Percentiles rank a stretch among this genome's conserved stretches.
Conservation (phyloP, 129 eudicot genomes). For the Solidago caesia region DNA sequence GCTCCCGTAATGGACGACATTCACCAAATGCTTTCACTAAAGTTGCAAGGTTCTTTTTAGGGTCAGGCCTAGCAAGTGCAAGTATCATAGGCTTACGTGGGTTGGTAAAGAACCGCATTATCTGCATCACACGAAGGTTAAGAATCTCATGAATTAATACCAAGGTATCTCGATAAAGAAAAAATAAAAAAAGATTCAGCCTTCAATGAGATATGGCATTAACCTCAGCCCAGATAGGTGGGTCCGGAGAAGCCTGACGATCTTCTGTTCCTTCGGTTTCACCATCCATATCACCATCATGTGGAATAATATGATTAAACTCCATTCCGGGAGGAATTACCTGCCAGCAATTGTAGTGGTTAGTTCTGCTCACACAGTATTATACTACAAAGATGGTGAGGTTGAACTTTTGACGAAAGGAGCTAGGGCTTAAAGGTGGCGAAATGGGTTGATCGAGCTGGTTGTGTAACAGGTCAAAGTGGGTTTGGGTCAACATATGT, state of each 20-base stretch:
- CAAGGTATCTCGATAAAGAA: not conserved
- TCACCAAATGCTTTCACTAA: constrained; percentile 99
- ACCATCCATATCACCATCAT: constrained; percentile 88
- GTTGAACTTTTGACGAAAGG: not conserved
- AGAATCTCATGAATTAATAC: constrained; percentile 9
- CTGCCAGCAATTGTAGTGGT: constrained; percentile 37
- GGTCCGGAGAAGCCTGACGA: constrained; percentile 81
- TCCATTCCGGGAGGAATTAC: constrained; percentile 99
- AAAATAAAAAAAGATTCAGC: not conserved
- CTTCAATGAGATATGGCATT: constrained; percentile 16
- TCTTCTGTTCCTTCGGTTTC: constrained; percentile 86
- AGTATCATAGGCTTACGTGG: constrained; percentile 99
- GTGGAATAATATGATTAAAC: constrained; percentile 93
- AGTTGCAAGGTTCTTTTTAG: constrained; percentile 90
- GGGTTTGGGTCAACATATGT: not conserved
- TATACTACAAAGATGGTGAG: constrained; percentile 5
- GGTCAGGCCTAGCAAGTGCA: constrained; percentile 99
- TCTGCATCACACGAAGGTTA: constrained; percentile 42
- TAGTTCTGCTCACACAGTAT: constrained; percentile 7
- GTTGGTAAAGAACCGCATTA: constrained; percentile 97
- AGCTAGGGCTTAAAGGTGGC: not conserved
- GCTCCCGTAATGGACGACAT: constrained; percentile 96
- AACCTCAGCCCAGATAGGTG: constrained; percentile 97
- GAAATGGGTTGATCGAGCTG: not conserved
- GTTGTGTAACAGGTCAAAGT: not conserved